Percentiles rank a stretch among this genome's conserved stretches.
phyloP scores from a whole-genome alignment of 208 protist genomes.

The Leishmania arabica region DNA sequence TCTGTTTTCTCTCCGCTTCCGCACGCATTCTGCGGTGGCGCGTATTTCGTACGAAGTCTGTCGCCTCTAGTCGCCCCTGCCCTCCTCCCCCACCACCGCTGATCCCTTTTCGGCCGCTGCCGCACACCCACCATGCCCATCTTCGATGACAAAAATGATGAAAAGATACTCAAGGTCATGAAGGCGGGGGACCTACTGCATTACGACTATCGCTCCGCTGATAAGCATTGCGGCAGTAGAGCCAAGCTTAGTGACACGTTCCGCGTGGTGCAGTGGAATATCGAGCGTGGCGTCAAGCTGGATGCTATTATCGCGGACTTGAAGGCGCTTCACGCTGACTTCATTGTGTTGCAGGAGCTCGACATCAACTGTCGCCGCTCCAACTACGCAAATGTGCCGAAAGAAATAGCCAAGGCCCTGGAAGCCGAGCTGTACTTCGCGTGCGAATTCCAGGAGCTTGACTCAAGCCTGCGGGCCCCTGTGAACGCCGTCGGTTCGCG shows the following conservation, averaged over 20 bases:
- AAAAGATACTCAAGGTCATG: conserved; percentile 26
- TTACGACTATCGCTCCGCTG: conserved; percentile 61
- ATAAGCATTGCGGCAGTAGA: neutral
- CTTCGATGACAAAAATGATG: conserved; percentile 7
- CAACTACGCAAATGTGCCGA: conserved; percentile 59
- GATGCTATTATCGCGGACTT: conserved; percentile 60
- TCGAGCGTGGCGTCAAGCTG: conserved; percentile 73
- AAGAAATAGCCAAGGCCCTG: conserved; percentile 62
- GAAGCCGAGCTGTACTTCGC: conserved; percentile 65
- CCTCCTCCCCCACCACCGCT: neutral
- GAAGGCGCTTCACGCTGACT: conserved; percentile 52
- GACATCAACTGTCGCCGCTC: conserved; percentile 81
- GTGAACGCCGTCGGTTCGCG: conserved; percentile 55
- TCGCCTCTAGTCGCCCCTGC: neutral
- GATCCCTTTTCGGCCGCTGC: neutral
- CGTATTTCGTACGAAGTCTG: neutral
- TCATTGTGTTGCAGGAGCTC: conserved; percentile 82
- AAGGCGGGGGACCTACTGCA: conserved; percentile 55
- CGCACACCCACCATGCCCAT: neutral
- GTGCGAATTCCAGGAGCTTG: conserved; percentile 84
- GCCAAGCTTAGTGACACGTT: conserved; percentile 51
- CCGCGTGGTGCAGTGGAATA: conserved; percentile 82
- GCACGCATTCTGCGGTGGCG: neutral
- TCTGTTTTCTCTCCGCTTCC: neutral
- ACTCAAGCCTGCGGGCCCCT: conserved; percentile 30